A percentile compares a stretch with the other conserved stretches of the same genome.
Conservation (phyloP, 106 monocot species). For the Cymbidium sinense region DNA sequence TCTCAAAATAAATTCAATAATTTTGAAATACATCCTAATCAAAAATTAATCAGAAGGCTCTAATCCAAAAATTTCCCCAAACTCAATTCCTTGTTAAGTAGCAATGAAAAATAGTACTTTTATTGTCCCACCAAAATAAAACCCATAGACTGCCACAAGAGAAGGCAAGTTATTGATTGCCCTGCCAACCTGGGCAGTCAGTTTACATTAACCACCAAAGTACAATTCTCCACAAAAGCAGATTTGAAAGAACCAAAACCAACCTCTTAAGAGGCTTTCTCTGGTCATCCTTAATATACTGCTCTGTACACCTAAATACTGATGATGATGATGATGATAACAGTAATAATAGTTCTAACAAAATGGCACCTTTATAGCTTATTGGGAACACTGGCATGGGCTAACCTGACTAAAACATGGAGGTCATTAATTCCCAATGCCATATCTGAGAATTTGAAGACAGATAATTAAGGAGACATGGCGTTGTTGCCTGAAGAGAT, state of each 20-base stretch:
- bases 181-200: constrained; percentile 23
- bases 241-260: background rate
- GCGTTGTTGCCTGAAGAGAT: constrained; percentile 22
- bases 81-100: no score
- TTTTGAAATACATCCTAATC: no score
- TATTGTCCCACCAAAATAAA: constrained; percentile 5
- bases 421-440: constrained; percentile 3
- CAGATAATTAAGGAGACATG: constrained; percentile 20
- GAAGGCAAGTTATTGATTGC: constrained; percentile 38
- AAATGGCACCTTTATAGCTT: constrained; percentile 16
- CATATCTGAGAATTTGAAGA: background rate
- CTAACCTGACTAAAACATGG: constrained; percentile 17
- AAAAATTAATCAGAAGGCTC: no score
- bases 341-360: constrained; percentile 14
- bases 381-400: constrained; percentile 3
- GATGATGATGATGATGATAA: no score
- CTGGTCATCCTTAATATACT: constrained; percentile 5
- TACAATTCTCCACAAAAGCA: background rate
- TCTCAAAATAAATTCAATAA: no score
- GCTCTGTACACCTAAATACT: constrained; percentile 10
- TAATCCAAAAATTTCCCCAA: no score
- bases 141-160: constrained; percentile 68
- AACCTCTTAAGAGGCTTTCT: background rate
- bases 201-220: background rate
- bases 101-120: background rate